Evolutionary conservation across 345 rosid species (phyloP), one percentile per base, ranked within the genome.

Genomic region (Arabis alpina): DNA sequence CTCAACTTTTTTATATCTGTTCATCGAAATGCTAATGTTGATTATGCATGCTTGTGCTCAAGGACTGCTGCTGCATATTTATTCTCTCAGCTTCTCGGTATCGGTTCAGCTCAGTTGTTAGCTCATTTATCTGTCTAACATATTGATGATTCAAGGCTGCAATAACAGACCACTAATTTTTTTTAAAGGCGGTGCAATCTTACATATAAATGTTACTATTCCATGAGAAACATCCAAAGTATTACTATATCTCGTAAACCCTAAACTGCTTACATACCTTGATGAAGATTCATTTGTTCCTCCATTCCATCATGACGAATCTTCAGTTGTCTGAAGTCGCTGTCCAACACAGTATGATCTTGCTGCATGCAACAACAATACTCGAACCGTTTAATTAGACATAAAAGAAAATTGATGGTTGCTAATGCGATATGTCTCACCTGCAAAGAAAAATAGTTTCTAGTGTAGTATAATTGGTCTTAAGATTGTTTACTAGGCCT

Each of bases 231-330:
- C 23, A 19, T 19, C 23, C 23, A 19, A 19, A 19, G 16, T 56
- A 8, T 39, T 55, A 55, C 44, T 55, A 55, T 55, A 30, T 19
- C 23, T 19, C 23, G 23, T 19, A 19, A 19, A 19, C 23, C 23
- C 23, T 19, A 19, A 19, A 19, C 23, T 19, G 23, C 23, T 19
- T 32, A 24, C n/a, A 25, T 64, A 88, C 96, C 86, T 62, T 84
- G 84, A 3, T 0, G 32, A 39, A 85, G 85, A 59, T 81, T 77
- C 42, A 82, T 88, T 43, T 88, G 82, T 75, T 84, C 82, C 48
- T 87, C 87, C 88, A 84, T 74, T 62, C 82, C 89, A 60, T 82
- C 73, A 61, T 84, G 73, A 40, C 85, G 87, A 73, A 81, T 61
- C 4, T 1, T 84, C 84, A 34, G 15, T 83, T 84, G 60, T 81